phyloP scores from a whole-genome alignment of 805 yeast genomes.

The Candida broadrunensis region DNA sequence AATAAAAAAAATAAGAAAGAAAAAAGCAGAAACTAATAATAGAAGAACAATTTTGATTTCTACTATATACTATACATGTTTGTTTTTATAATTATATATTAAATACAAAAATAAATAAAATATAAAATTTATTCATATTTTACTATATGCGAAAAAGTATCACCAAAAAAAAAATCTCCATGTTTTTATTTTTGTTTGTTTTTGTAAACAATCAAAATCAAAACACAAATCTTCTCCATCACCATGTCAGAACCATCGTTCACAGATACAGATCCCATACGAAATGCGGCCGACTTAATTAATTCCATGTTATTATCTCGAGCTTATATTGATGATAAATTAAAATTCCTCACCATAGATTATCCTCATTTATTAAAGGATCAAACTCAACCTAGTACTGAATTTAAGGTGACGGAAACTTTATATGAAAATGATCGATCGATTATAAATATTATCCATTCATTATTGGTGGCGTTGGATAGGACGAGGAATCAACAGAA shows the following conservation, averaged over 20 bases:
- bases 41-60: too few relatives aligned
- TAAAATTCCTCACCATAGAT: slow-evolving; percentile 32
- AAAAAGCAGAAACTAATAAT: too few relatives aligned
- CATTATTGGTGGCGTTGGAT: slow-evolving; percentile 29
- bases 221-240: too few relatives aligned
- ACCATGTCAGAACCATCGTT: neutral
- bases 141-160: too few relatives aligned
- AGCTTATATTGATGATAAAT: slow-evolving; percentile 29
- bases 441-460: slow-evolving; percentile 34
- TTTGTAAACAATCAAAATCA: too few relatives aligned
- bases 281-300: slow-evolving; percentile 34
- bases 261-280: slow-evolving; percentile 29
- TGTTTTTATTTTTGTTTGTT: too few relatives aligned
- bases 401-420: slow-evolving; percentile 21
- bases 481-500: slow-evolving; percentile 29
- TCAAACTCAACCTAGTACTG: slow-evolving; percentile 15
- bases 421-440: slow-evolving; percentile 37
- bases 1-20: too few relatives aligned
- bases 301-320: slow-evolving; percentile 32
- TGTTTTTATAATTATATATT: too few relatives aligned
- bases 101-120: too few relatives aligned
- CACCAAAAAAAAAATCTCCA: too few relatives aligned
- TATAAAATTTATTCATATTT: too few relatives aligned
- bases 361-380: slow-evolving; percentile 28
- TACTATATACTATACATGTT: too few relatives aligned